Percentiles rank a stretch among this genome's conserved stretches.
Evolutionary conservation across 176 grass and related monocot species (phyloP).

Genomic region (Aegilops longissima): DNA sequence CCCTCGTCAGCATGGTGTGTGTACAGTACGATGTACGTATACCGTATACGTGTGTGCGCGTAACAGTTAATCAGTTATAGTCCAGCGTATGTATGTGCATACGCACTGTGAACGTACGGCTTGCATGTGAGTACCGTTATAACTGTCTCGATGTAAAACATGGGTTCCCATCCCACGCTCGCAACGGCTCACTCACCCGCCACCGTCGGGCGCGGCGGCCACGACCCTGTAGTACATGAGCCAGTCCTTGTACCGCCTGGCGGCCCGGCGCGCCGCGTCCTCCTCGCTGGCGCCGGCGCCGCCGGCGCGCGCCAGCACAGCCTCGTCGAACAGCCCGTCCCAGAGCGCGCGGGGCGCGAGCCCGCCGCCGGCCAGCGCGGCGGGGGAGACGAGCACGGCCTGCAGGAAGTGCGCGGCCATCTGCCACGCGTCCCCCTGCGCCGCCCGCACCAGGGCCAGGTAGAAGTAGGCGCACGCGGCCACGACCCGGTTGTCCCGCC

Average conservation of each 20-base stretch:
- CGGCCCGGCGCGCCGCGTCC: slow-evolving; percentile 52
- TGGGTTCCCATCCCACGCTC: not conserved
- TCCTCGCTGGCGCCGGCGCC: slow-evolving; percentile 40
- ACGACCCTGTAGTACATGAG: slow-evolving; percentile 97
- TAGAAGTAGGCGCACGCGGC: slow-evolving; percentile 89
- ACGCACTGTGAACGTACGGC: not conserved
- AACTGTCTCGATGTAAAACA: slow-evolving; percentile 39
- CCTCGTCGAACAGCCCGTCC: slow-evolving; percentile 61
- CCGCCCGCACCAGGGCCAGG: slow-evolving; percentile 67
- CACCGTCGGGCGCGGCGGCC: slow-evolving; percentile 33
- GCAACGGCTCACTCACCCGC: slow-evolving; percentile 41
- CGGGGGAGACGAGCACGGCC: slow-evolving; percentile 51
- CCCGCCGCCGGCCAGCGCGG: slow-evolving; percentile 34
- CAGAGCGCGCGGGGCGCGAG: slow-evolving; percentile 68
- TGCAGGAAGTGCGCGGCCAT: slow-evolving; percentile 89
- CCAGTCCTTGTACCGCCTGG: slow-evolving; percentile 84
- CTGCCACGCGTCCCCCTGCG: slow-evolving; percentile 78
- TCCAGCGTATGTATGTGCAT: not conserved
- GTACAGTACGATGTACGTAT: not conserved
- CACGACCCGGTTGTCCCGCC: slow-evolving; percentile 64
- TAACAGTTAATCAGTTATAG: not conserved
- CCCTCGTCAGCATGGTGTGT: not conserved
- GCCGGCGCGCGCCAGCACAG: slow-evolving; percentile 18
- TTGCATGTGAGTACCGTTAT: not conserved
- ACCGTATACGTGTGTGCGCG: not conserved